Evolutionary conservation across 2,329 filamentous ascomycete genomes (phyloP), one percentile per base, ranked within the genome.

Genomic region (Fusarium sp.): DNA sequence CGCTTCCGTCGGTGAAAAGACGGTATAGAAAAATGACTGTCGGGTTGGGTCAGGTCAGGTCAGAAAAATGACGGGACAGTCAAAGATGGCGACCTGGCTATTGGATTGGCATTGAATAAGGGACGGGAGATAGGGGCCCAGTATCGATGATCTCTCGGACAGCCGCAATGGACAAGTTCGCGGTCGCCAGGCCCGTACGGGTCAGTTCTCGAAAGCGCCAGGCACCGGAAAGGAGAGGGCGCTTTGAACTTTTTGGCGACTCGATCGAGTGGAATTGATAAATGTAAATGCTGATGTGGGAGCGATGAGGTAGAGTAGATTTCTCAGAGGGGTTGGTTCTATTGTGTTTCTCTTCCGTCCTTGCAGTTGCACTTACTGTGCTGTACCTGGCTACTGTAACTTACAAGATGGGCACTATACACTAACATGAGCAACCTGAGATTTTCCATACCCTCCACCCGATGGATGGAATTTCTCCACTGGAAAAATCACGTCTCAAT

Each of bases 401-500:
- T 46, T 38, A 36, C 54, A 49, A 49, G 14, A 49, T 38, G 15
- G 14, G 20, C 41, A 45, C 39, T 31, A 62, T 29, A 45, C 29
- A 49, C 39, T 49, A 49, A 38, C 47, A 31, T 47, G 33, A 42
- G 36, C 39, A 57, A 42, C n/a, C 45, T 44, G 25, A 38, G 20
- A 65, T 35, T 50, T 33, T 38, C 29, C 22, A 49, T 49, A 22
- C 22, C 35, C 25, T 36, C 66, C 62, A 62, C 57, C 57, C 38
- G 53, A 52, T 52, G 47, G 33, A 52, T 36, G 22, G 33, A 33
- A 57, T 52, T 72, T 72, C 69, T 59, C 70, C 70, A 70, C 70
- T 56, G 39, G 47, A 55, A 66, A 66, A 72, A 62, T 58, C 47
- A 70, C 53, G 56, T 65, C 65, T 54, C 46, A 58, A 65, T 72